Base-by-base conservation (phyloP, 2,329 filamentous ascomycete genomes). In the Periconia sp. region DNA sequence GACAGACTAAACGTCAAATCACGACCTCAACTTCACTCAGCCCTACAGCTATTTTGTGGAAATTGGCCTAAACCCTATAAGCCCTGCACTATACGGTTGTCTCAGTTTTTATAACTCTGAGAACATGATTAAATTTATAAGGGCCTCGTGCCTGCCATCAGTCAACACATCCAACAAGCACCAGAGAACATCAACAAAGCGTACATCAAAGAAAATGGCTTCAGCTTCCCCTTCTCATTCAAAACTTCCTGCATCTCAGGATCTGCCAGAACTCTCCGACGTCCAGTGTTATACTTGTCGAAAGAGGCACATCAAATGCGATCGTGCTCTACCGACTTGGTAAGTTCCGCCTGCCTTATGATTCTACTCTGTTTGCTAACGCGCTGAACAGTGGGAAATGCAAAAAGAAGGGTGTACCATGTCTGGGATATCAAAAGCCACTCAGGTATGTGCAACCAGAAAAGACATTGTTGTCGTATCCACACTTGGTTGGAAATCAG, bases 231-330 rank as follows among this genome's bases (percentile, higher is more conserved):
- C 51, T 23, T 49, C 52, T 18, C 52, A 56, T n/a, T 41, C 53
- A 41, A 27, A 42, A 46, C 51, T 52, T 18, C 53, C 33, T 11
- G 15, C 33, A 37, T n/a, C 17, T 20, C 45, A 56, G 8, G 55
- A 56, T 18, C 33, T 53, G 18, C 50, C 50, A n/a, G 57, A 64
- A 20, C 33, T 59, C 15, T 65, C 63, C 6, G 57, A 65, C 47
- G 63, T 64, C 6, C 58, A 49, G 18, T 75, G 73, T 49, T 72
- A 72, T 40, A 67, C 64, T 6, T 75, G 71, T 59, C 65, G 66
- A 27, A 56, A 66, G 35, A 57, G 73, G n/a, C 69, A 73, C 48
- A 72, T 75, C 23, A 70, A 63, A 45, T 75, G 72, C 49, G 71
- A 75, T 52, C 61, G 71, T 30, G 68, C 60, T 40, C 50, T 73